Conservation (phyloP, 495 filamentous ascomycete genomes). For the Penicillium verhagenii region DNA sequence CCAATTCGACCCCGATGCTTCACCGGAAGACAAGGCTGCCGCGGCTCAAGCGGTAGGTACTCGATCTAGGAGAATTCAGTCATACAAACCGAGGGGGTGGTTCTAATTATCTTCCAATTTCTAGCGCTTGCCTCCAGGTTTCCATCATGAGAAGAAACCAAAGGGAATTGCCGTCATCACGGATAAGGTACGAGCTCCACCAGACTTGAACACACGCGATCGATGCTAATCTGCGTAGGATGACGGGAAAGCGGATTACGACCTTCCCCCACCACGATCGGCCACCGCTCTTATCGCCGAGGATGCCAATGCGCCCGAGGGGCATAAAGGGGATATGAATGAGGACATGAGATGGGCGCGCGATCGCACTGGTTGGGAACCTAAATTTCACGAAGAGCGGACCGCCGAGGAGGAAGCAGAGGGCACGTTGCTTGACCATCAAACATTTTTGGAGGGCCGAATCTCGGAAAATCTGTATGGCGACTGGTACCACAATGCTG, state of each 20-base stretch:
- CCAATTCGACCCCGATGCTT: slow-evolving; percentile 85
- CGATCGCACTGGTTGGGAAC: slow-evolving; percentile 81
- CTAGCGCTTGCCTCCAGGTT: slow-evolving; percentile 59
- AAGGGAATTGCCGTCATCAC: slow-evolving; percentile 68
- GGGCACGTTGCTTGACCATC: slow-evolving; percentile 77
- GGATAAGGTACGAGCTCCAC: slow-evolving; percentile 55
- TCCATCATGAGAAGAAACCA: slow-evolving; percentile 65
- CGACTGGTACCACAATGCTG: slow-evolving; percentile 98
- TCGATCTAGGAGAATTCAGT: not conserved
- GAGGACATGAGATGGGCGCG: slow-evolving; percentile 67
- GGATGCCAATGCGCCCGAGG: slow-evolving; percentile 44
- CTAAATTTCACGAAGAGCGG: slow-evolving; percentile 65
- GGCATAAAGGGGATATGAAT: slow-evolving; percentile 42
- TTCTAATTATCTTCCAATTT: slow-evolving; percentile 13
- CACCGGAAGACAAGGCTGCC: slow-evolving; percentile 77
- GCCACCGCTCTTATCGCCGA: slow-evolving; percentile 57
- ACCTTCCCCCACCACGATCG: slow-evolving; percentile 73
- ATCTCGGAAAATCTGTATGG: slow-evolving; percentile 91
- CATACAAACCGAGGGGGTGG: not conserved
- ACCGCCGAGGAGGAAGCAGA: slow-evolving; percentile 51
- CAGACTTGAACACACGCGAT: not conserved
- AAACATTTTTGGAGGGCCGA: slow-evolving; percentile 80
- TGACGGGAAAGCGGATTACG: slow-evolving; percentile 68
- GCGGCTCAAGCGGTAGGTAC: slow-evolving; percentile 71
- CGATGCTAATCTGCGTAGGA: slow-evolving; percentile 40